Evolutionary conservation across 768 basidiomycete species (phyloP), one percentile per base, ranked within the genome.

Genomic region (Royoungia palumana): DNA sequence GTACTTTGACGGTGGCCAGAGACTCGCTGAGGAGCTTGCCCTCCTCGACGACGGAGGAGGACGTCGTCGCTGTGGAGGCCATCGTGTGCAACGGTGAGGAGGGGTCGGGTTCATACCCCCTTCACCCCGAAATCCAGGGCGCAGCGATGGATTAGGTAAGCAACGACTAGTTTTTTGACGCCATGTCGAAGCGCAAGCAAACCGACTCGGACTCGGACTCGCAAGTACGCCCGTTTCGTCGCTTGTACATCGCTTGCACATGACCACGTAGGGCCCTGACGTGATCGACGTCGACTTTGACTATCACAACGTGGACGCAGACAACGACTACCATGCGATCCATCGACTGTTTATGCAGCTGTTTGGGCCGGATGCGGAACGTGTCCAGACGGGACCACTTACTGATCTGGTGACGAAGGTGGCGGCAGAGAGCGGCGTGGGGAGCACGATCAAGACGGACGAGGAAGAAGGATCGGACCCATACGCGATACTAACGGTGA

Each of bases 381-480:
- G 71, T 6, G 72, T 99, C 32, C 73, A 85, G 56, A 70, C 89
- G 2, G 78, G 86, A 46, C 83, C 85, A 6, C 77, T 99, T 4
- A 78, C 88, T 1, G 89, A 94, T 46, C 75, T 94, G 22, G 80
- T 97, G 14, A 68, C 94, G 14, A 71, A 76, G 1, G 87, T 91
- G 56, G 82, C 86, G 0, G 61, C 74, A 12, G 89, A 94, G 63
- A 82, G 83, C 3, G 66, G 78, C 0, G 80, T 94, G 5, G 95
- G 95, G 16, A 89, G 89, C 28, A 93, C 89, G 0, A 83, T 97
- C 60, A 97, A 97, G 71, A 90, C 88, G 11, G 94, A 98, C 12
- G 65, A 68, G 22, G 62, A 60, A 9, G 64, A 58, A 5, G 59
- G 43, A 0, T 46, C 62, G 4, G 94, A 96, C 70, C 94, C 95